These are phyloP conservation scores for Pyricularia sp. DNA, from an alignment of 2,329 filamentous ascomycete genomes.

Conservation along the genomic window DNA sequence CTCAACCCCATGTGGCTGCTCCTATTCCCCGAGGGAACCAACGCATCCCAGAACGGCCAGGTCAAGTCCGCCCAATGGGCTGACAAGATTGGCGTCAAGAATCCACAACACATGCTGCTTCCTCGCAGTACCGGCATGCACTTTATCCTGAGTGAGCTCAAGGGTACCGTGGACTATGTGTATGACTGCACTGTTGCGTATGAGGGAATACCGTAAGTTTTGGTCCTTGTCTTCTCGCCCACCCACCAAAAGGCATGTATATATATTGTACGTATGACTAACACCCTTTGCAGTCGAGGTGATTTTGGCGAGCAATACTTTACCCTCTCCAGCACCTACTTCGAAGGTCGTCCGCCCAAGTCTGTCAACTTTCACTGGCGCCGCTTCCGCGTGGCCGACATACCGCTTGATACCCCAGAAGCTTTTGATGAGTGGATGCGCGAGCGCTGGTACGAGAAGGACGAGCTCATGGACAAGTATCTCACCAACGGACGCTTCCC, in stretches of 20 bases:
- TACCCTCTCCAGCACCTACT: constrained; percentile 76
- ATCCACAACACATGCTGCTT: constrained; percentile 65
- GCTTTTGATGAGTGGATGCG: constrained; percentile 79
- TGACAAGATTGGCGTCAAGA: constrained; percentile 61
- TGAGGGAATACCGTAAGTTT: constrained; percentile 78
- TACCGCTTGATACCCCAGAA: constrained; percentile 66
- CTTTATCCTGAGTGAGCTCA: constrained; percentile 70
- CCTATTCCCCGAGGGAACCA: constrained; percentile 82
- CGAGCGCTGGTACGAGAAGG: constrained; percentile 86
- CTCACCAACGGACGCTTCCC: constrained; percentile 72
- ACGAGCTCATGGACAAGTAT: constrained; percentile 78
- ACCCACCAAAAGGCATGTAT: background rate
- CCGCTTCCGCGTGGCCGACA: constrained; percentile 68
- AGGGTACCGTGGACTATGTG: constrained; percentile 66
- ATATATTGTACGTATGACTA: background rate
- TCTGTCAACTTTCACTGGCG: constrained; percentile 98
- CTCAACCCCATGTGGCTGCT: constrained; percentile 83
- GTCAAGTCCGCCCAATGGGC: constrained; percentile 67
- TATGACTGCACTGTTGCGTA: constrained; percentile 96
- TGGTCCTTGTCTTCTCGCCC: background rate
- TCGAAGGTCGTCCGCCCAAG: constrained; percentile 81
- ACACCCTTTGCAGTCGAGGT: constrained; percentile 44
- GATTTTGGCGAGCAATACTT: constrained; percentile 88
- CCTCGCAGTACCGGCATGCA: constrained; percentile 73
- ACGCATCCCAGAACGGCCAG: constrained; percentile 62